phyloP scores from a whole-genome alignment of 1,284 basidiomycete species.

The Heterobasidion irregulare region DNA sequence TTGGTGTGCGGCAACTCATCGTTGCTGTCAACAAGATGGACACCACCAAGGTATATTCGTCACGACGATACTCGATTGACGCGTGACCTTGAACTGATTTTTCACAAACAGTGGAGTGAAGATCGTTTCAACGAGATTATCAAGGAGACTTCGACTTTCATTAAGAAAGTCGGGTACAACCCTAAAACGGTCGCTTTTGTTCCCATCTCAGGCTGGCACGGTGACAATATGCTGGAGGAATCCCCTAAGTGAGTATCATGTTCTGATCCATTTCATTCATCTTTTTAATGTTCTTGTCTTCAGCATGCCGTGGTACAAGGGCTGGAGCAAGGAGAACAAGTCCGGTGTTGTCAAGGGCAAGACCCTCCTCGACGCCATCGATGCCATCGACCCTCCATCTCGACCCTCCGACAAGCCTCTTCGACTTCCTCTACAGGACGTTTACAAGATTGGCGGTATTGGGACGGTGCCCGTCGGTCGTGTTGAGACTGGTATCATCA shows the following conservation, averaged over 20 bases:
- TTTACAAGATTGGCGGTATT: conserved; percentile 99
- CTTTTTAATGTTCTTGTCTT: conserved; percentile 13
- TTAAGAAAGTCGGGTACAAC: conserved; percentile 99
- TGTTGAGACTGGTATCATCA: conserved; percentile 99
- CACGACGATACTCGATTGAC: not conserved
- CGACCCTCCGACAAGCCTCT: conserved; percentile 99
- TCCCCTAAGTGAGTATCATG: conserved; percentile 66
- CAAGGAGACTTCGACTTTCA: conserved; percentile 98
- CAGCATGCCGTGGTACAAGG: conserved; percentile 99
- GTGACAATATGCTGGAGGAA: conserved; percentile 99
- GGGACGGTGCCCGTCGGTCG: conserved; percentile 99
- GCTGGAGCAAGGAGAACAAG: conserved; percentile 97
- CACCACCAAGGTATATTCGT: conserved; percentile 76
- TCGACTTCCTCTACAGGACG: conserved; percentile 99
- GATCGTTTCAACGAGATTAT: conserved; percentile 99
- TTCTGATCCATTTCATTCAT: conserved; percentile 8
- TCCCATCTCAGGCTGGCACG: conserved; percentile 99
- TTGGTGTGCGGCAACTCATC: conserved; percentile 99
- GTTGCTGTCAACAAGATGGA: conserved; percentile 99
- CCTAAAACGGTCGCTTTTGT: conserved; percentile 98
- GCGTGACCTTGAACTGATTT: conserved; percentile 12
- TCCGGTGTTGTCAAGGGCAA: conserved; percentile 90
- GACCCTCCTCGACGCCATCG: conserved; percentile 99
- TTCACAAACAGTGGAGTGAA: conserved; percentile 80
- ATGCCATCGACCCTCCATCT: conserved; percentile 95